phyloP scores from a whole-genome alignment of 768 basidiomycete species.

The Leccinum rimulosum region DNA sequence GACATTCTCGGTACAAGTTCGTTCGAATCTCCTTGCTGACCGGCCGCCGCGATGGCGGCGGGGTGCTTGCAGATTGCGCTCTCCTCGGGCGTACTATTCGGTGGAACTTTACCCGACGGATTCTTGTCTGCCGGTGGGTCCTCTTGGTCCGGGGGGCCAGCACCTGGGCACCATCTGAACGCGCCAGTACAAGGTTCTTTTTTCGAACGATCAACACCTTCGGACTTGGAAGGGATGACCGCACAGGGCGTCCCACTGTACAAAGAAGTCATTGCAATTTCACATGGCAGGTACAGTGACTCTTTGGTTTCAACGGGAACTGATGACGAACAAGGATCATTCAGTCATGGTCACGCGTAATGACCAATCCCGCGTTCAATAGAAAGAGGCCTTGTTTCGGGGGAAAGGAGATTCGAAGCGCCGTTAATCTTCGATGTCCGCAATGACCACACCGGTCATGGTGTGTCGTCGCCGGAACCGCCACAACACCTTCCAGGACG shows the following conservation, averaged over 20 bases:
- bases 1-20: background rate
- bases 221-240: constrained; percentile 3
- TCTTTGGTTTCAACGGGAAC: constrained; percentile 7
- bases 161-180: constrained; percentile 1
- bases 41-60: constrained; percentile 28
- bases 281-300: background rate
- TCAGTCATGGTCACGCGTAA: constrained; percentile 1
- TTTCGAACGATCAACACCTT: background rate
- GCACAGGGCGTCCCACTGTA: background rate
- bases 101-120: constrained; percentile 7
- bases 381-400: constrained; percentile 9
- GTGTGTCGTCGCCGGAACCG: constrained; percentile 23
- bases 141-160: constrained; percentile 2
- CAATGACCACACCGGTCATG: constrained; percentile 24
- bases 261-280: constrained; percentile 4
- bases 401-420: constrained; percentile 4
- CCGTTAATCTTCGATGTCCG: constrained; percentile 25
- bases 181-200: constrained; percentile 6
- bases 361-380: constrained; percentile 6
- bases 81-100: constrained; percentile 21
- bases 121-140: constrained; percentile 9
- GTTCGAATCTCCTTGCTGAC: constrained; percentile 21
- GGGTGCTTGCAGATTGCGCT: constrained; percentile 15
- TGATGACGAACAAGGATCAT: background rate
- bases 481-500: constrained; percentile 27